Evolutionary conservation across 208 protist species (phyloP).

Genomic region (Vickermania ingenoplastis): DNA sequence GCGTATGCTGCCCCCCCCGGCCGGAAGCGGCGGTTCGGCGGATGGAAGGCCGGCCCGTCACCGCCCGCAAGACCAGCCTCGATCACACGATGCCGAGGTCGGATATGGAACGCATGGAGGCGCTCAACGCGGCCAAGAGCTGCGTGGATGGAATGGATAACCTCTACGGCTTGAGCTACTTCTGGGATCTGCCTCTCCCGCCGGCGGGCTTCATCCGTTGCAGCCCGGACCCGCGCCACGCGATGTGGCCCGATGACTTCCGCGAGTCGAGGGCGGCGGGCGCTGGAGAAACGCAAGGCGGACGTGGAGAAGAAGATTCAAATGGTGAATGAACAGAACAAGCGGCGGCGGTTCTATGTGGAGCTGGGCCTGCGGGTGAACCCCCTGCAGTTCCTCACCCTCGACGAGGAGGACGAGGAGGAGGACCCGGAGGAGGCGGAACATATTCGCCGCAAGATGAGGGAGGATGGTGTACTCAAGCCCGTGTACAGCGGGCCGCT

Average conservation of each 20-base stretch:
- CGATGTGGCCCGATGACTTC: slow-evolving; percentile 63
- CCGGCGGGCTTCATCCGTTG: slow-evolving; percentile 66
- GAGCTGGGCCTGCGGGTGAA: slow-evolving; percentile 1
- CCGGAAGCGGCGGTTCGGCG: background rate
- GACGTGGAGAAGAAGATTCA: slow-evolving; percentile 5
- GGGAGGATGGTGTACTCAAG: background rate
- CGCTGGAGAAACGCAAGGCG: background rate
- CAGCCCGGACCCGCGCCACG: slow-evolving; percentile 33
- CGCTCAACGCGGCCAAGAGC: slow-evolving; percentile 8
- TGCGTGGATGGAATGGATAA: slow-evolving; percentile 30
- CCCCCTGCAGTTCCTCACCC: slow-evolving; percentile 2
- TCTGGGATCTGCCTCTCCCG: slow-evolving; percentile 55
- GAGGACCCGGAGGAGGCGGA: background rate
- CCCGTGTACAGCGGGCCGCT: slow-evolving; percentile 25
- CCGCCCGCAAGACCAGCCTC: background rate
- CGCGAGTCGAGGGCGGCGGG: slow-evolving; percentile 2
- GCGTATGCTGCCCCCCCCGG: background rate
- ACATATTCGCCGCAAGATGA: background rate
- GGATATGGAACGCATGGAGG: background rate
- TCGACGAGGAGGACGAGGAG: slow-evolving; percentile 12
- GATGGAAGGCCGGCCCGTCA: background rate
- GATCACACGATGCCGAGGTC: background rate
- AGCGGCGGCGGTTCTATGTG: slow-evolving; percentile 5
- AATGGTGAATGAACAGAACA: slow-evolving; percentile 11
- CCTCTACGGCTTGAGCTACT: slow-evolving; percentile 66